Evolutionary conservation across 805 yeast genomes (phyloP), one percentile per base, ranked within the genome.

Genomic region (Saturnispora kantuleensis): DNA sequence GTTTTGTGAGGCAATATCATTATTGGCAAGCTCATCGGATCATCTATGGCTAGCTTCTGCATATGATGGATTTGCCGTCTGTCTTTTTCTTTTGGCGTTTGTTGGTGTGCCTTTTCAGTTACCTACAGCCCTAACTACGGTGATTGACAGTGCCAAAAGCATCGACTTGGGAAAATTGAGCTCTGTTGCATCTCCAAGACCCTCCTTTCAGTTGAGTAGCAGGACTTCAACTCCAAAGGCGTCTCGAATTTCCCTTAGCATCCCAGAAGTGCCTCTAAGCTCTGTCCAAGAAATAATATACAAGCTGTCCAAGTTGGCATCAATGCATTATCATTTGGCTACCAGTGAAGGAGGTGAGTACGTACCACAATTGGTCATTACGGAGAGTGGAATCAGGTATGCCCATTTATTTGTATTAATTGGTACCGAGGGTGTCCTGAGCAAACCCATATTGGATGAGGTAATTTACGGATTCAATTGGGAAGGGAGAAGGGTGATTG

Each of bases 21-120:
- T 73, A 18, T 63, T 87, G 44, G 77, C 76, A 48, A 68, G 74
- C 10, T 68, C 80, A 2, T 77, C 77, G 41, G 98, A 93, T 58
- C 74, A 75, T 54, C 65, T 93, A 8, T 93, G 97, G 97, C 69
- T 86, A 11, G 97, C 82, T 0, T 81, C 90, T 28, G 78, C 96
- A 0, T 58, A 90, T n/a, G 96, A 88, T 53, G 86, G 89, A 0
- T 65, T 88, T 10, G 83, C 82, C 0, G 77, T 85, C 1, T 75
- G 84, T 47, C 59, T 82, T 35, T 59, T 82, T 5, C 60, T 88
- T 44, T 65, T 85, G 40, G 70, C 81, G 10, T 78, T 69, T 52
- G 59, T 81, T 12, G 77, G 73, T 26, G 64, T 70, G 2, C 73
- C 79, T 0, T 73, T 71, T 47, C 77, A 70, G 42, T 55, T 75